Conservation (phyloP, 495 filamentous ascomycete genomes). For the Immersiella caudata region DNA sequence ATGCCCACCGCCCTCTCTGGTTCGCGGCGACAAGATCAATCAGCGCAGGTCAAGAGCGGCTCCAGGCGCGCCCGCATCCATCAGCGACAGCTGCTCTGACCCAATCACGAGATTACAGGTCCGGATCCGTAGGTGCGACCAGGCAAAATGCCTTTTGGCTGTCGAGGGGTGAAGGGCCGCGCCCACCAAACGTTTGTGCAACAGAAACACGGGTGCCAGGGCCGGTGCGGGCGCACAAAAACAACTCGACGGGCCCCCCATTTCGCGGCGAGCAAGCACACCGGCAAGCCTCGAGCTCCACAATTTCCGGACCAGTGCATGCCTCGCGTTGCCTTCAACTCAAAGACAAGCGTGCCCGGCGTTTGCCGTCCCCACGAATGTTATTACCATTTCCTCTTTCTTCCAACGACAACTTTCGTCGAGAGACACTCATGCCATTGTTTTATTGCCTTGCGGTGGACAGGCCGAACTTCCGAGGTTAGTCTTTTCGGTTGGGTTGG, state of each 20-base stretch:
- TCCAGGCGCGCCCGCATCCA: slow-evolving; percentile 11
- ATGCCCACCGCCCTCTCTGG: background rate
- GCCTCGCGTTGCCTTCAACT: background rate
- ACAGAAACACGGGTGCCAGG: background rate
- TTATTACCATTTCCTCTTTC: background rate
- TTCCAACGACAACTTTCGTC: background rate
- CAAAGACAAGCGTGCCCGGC: background rate
- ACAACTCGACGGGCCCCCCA: slow-evolving; percentile 6
- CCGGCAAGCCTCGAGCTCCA: slow-evolving; percentile 20
- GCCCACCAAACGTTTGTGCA: background rate
- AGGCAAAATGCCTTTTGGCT: slow-evolving; percentile 1
- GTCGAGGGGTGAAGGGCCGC: background rate
- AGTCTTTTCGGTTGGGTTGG: background rate
- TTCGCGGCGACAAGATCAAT: background rate
- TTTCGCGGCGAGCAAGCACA: slow-evolving; percentile 13
- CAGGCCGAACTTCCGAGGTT: background rate
- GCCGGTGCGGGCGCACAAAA: background rate
- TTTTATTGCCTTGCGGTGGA: background rate
- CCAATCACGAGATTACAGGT: background rate
- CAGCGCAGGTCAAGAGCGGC: background rate
- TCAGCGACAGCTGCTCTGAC: background rate
- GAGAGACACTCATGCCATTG: background rate
- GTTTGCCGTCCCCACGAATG: background rate
- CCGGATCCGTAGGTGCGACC: background rate
- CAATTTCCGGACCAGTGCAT: slow-evolving; percentile 22